Evolutionary conservation across 805 yeast species (phyloP).

Genomic region (Nakazawaea siamensis): DNA sequence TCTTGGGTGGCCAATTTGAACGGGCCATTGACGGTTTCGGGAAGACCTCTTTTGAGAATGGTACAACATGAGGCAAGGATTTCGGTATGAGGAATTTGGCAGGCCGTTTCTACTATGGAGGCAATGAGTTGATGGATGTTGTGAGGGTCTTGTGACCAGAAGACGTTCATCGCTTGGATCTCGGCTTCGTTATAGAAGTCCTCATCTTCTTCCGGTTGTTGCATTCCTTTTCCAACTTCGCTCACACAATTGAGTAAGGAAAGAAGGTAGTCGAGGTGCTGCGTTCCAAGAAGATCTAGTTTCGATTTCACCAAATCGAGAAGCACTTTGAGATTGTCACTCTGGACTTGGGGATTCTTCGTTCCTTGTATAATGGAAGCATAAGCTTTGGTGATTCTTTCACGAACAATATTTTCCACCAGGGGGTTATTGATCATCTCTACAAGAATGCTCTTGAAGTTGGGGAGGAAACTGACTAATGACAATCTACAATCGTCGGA

Average conservation of each 20-base stretch:
- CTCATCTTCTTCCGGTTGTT: slow-evolving; percentile 46
- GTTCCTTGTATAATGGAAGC: slow-evolving; percentile 53
- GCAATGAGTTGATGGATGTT: slow-evolving; percentile 34
- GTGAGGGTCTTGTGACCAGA: slow-evolving; percentile 43
- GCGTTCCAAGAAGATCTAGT: slow-evolving; percentile 6
- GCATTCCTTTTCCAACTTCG: slow-evolving; percentile 67
- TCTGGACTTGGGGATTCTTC: slow-evolving; percentile 38
- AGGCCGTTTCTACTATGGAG: slow-evolving; percentile 30
- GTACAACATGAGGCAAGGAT: too few species aligned
- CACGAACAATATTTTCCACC: slow-evolving; percentile 40
- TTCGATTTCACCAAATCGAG: slow-evolving; percentile 16
- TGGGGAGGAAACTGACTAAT: slow-evolving; percentile 33
- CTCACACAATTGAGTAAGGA: slow-evolving; percentile 56
- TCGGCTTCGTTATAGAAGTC: slow-evolving; percentile 29
- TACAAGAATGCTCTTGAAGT: slow-evolving; percentile 37
- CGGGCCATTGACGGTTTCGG: slow-evolving; percentile 59
- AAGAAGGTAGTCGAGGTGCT: slow-evolving; percentile 32
- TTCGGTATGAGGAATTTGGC: too few species aligned
- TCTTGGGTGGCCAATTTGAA: slow-evolving; percentile 41
- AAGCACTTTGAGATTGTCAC: slow-evolving; percentile 16
- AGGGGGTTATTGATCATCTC: slow-evolving; percentile 34
- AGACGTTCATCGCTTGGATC: slow-evolving; percentile 20
- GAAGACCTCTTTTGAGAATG: slow-evolving; percentile 55
- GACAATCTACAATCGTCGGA: slow-evolving; percentile 44
- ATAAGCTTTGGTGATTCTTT: slow-evolving; percentile 53